Evolutionary conservation across 2,329 filamentous ascomycete genomes (phyloP), one percentile per base, ranked within the genome.

Genomic region (Phialophora expanda): DNA sequence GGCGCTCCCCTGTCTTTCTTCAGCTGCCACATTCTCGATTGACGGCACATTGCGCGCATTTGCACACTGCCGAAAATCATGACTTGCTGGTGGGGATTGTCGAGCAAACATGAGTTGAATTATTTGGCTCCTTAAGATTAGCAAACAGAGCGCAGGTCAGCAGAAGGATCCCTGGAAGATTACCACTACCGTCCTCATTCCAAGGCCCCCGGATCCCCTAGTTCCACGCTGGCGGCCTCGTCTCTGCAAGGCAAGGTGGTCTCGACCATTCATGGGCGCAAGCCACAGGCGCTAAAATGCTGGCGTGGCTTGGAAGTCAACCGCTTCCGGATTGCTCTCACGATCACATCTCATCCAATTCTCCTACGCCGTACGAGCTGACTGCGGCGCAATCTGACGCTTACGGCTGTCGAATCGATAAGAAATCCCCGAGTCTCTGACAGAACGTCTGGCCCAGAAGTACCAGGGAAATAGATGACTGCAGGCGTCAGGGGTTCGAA

Each of bases 381-480:
- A 59, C 46, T 17, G 48, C 58, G 48, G 17, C 28, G 53, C 34
- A 38, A 44, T 59, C 58, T 38, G 48, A 61, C 58, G 48, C 28
- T 61, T 41, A 41, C 11, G 11, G n/a, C 14, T 8, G 48, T 44
- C 30, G 24, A 61, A 26, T 24, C 30, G 48, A 38, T 20, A 22
- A 44, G 17, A 44, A 44, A n/a, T 44, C 24, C 20, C 38, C 34
- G 28, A 54, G 6, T 30, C 46, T 53, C 46, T 3, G 11, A 12
- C 2, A 22, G 30, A 53, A 32, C 14, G 11, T 26, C 28, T 44
- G 48, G 46, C 46, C 46, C 54, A 61, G 58, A 53, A 61, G 22
- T 20, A 44, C 24, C 24, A 24, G 24, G 24, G 24, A 24, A 20
- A 61, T 61, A 51, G 48, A 46, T 61, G 58, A 61, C 48, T 34